These are phyloP conservation scores for Suillus bovinus DNA, from an alignment of 768 basidiomycete genomes.

Conservation along the genomic window DNA sequence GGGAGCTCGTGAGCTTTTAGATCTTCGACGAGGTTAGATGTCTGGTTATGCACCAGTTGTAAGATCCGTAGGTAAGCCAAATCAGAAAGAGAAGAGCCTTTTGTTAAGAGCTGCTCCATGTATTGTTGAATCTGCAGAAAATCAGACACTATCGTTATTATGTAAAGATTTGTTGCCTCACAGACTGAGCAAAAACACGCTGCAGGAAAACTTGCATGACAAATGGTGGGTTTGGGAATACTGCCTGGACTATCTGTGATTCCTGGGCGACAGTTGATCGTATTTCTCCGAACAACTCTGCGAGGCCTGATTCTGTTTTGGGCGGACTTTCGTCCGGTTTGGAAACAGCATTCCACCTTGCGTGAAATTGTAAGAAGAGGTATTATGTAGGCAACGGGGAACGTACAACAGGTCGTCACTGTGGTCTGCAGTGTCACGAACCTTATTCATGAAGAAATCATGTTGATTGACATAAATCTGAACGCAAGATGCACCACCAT, in stretches of 20 bases:
- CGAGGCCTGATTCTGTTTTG: constrained; percentile 74
- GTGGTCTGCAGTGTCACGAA: constrained; percentile 59
- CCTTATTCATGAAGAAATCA: constrained; percentile 97
- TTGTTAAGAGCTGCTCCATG: constrained; percentile 84
- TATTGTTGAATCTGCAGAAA: constrained; percentile 87
- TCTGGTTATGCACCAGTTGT: constrained; percentile 82
- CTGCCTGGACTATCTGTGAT: constrained; percentile 96
- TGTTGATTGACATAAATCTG: constrained; percentile 99
- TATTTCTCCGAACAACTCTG: constrained; percentile 84
- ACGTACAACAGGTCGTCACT: constrained; percentile 61
- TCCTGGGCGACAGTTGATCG: constrained; percentile 91
- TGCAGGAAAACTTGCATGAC: constrained; percentile 99
- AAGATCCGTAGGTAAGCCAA: constrained; percentile 89
- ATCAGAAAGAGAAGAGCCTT: constrained; percentile 75
- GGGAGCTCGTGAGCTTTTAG: constrained; percentile 89
- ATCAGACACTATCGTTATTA: constrained; percentile 11
- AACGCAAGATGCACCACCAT: constrained; percentile 94
- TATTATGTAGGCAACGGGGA: not conserved
- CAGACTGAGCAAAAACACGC: constrained; percentile 96
- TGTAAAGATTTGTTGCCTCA: constrained; percentile 38
- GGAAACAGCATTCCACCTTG: constrained; percentile 79
- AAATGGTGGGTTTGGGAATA: constrained; percentile 93
- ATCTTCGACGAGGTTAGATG: constrained; percentile 81
- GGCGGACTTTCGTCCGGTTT: constrained; percentile 81
- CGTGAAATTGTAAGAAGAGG: not conserved